These are phyloP conservation scores for Coemansia sp. DNA, from an alignment of 192 early-diverging fungal genomes.

Conservation along the genomic window DNA sequence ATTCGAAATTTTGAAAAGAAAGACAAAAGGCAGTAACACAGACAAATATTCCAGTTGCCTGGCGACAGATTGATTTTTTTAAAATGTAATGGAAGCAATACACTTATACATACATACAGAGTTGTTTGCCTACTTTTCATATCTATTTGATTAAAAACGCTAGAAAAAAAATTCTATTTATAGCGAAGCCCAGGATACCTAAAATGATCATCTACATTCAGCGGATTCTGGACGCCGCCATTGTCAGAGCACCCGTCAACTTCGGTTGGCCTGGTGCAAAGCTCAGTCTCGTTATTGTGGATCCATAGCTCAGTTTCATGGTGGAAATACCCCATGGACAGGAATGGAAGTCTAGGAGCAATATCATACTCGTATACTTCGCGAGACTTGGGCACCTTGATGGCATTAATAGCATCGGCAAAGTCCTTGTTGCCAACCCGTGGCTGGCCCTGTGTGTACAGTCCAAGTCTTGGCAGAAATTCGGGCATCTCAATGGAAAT, in stretches of 20 bases:
- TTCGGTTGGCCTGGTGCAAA: slow-evolving; percentile 17
- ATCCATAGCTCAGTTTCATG: slow-evolving; percentile 39
- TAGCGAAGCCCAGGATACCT: slow-evolving; percentile 37
- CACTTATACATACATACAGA: too few species aligned
- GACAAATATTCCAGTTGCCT: too few species aligned
- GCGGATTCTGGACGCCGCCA: slow-evolving; percentile 10
- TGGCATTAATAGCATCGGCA: slow-evolving; percentile 25
- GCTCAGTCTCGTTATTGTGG: slow-evolving; percentile 21
- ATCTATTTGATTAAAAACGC: neutral
- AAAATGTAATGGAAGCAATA: too few species aligned
- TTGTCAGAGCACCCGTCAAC: slow-evolving; percentile 20
- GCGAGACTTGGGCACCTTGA: slow-evolving; percentile 26
- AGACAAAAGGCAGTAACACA: neutral
- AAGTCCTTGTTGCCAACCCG: slow-evolving; percentile 45
- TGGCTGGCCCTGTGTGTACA: slow-evolving; percentile 47
- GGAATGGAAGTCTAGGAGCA: slow-evolving; percentile 28
- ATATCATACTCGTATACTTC: slow-evolving; percentile 44
- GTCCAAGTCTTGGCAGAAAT: slow-evolving; percentile 12
- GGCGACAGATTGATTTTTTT: too few species aligned
- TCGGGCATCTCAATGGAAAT: slow-evolving; percentile 21
- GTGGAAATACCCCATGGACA: slow-evolving; percentile 33
- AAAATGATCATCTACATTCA: slow-evolving; percentile 22
- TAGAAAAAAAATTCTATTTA: slow-evolving; percentile 10
- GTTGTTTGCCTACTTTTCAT: too few species aligned
- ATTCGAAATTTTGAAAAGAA: too few species aligned